Base-by-base conservation (phyloP, 1,139 yeast species). In the Pichia sp. region DNA sequence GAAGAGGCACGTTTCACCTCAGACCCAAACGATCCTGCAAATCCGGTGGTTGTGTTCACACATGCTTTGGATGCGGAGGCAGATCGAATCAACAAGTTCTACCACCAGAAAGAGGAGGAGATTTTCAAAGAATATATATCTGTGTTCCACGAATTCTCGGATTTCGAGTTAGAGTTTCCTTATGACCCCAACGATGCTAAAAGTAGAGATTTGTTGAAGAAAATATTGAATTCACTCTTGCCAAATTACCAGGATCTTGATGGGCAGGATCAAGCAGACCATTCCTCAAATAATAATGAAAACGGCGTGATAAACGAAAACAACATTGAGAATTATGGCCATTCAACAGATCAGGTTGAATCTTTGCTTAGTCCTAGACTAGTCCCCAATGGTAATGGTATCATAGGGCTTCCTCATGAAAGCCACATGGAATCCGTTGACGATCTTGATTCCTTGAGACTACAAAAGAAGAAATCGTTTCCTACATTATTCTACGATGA, bases 81-180 rank as follows among this genome's bases (percentile, higher is more conserved):
- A 56, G 64, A 65, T 42, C 84, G 84, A 63, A 76, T 87, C 45
- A 78, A 79, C 64, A 66, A 66, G n/a, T 86, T 86, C 64, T 84
- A 78, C 66, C 64, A 66, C 44, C 61, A 63, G 6, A 82, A 80
- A 55, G 85, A 81, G 63, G 65, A 67, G 23, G 81, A 79, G 59
- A 70, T 83, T 3, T 74, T 67, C 54, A 68, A 61, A 13, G 80
- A 77, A 52, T 80, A 77, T 62, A 77, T 75, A 52, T 71, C 72
- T 45, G 70, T 84, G 54, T 61, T 78, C 29, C 73, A 66, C n/a
- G 79, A 75, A 54, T 67, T 70, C 34, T 61, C 63, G 32, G 70
- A 68, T 42, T 70, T 67, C 57, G 67, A 63, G 26, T 47, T 50
- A 4, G 65, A 63, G 11, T 64, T 62, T 34, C 70, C 67, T 2